Evolutionary conservation across 345 rosid species (phyloP), one percentile per base, ranked within the genome.

Genomic region (Acer negundo): DNA sequence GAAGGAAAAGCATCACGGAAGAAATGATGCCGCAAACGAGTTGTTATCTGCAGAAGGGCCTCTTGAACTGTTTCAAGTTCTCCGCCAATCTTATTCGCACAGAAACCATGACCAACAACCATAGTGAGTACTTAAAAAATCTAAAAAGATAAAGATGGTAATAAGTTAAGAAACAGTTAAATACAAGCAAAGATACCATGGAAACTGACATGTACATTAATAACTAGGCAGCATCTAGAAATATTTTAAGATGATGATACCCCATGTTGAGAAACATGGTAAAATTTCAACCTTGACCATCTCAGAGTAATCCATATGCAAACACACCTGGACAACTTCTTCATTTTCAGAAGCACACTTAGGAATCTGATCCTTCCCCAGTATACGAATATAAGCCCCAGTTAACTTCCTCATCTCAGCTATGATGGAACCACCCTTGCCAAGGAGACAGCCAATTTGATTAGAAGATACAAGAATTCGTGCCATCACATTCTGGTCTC

Each of bases 371-470:
- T 90, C 93, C 86, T 89, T 90, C 56, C 90, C 93, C 78, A 87
- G 63, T 55, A 90, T 86, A 35, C 92, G 93, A 83, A 92, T 92
- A 83, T 87, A 80, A 44, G 94, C 97, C 55, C 94, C 88, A 74
- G 94, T 62, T 44, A 79, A 84, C 77, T 86, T 92, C 83, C 94
- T 89, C 94, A 90, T 89, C 78, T 90, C 93, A 70, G 90, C 85
- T 80, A 90, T 90, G 80, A 89, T 83, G 22, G 92, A 67, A 70
- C 97, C 97, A 81, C 91, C 94, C 83, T 85, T 89, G 73, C 94
- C 97, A 79, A 92, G 91, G 66, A 92, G 93, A 84, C 92, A 92
- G 72, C 93, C 94, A 72, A 86, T 88, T 87, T 92, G 93, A 84
- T 87, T 86, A 7, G 91, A 86, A 6, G 90, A 79, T 74, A 89